Evolutionary conservation across 2,329 filamentous ascomycete species (phyloP).

Genomic region (Paracorniculantispora psalliotae): DNA sequence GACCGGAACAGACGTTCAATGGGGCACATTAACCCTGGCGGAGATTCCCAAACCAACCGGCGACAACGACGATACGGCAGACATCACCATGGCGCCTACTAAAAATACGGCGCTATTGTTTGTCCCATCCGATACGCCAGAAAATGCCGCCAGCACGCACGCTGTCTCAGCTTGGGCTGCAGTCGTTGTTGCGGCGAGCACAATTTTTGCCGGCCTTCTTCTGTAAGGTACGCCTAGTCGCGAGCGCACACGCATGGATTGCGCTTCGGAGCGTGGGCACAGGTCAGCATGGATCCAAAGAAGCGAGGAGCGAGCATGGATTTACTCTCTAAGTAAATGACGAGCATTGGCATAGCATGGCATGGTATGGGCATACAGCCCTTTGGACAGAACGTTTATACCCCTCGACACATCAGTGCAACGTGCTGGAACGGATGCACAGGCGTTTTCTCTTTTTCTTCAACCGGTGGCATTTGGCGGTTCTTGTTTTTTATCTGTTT

Average conservation of each 20-base stretch:
- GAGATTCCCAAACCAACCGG: conserved; percentile 30
- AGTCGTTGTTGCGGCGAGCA: conserved; percentile 6
- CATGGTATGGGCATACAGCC: neutral
- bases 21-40: conserved; percentile 41
- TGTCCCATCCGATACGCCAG: neutral
- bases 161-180: neutral
- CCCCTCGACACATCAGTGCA: conserved; percentile 3
- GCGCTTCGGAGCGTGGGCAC: neutral
- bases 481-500: neutral
- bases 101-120: conserved; percentile 8
- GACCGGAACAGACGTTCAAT: conserved; percentile 35
- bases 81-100: neutral
- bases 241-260: neutral
- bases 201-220: conserved; percentile 3
- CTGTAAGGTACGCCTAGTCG: neutral
- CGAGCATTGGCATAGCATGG: neutral
- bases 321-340: neutral
- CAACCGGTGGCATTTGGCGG: neutral
- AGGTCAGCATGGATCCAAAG: neutral
- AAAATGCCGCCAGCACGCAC: neutral
- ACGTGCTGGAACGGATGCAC: neutral
- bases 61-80: conserved; percentile 21
- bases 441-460: neutral
- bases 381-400: conserved; percentile 1
- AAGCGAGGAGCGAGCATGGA: neutral